A percentile compares a stretch with the other conserved stretches of the same genome.
Conservation (phyloP, 2,329 filamentous ascomycete species). For the Penicillium concentricum region DNA sequence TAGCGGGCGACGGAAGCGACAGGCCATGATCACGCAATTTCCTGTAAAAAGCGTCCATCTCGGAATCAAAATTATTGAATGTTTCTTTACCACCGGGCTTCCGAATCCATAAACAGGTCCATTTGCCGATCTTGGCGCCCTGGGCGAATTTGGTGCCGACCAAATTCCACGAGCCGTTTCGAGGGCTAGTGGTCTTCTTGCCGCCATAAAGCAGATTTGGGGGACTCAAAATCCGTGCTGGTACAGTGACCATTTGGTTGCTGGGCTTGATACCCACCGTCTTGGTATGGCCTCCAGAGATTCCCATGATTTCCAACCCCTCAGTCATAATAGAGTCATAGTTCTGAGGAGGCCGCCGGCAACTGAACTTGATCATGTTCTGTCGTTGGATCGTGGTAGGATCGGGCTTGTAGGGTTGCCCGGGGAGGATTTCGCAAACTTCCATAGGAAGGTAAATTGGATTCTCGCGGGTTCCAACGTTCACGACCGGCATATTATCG, state of each 20-base stretch:
- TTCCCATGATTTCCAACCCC: conserved; percentile 18
- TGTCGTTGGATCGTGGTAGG: conserved; percentile 59
- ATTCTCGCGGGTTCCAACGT: conserved; percentile 57
- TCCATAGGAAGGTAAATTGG: conserved; percentile 66
- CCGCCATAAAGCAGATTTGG: conserved; percentile 15
- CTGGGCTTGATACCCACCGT: conserved; percentile 3
- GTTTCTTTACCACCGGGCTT: not conserved
- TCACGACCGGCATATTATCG: conserved; percentile 57
- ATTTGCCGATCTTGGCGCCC: not conserved
- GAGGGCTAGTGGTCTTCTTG: not conserved
- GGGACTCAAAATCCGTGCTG: conserved; percentile 14
- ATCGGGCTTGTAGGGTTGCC: conserved; percentile 60
- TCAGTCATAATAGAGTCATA: conserved; percentile 56
- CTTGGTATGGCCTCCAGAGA: not conserved
- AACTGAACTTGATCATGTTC: conserved; percentile 69
- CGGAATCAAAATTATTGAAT: not conserved
- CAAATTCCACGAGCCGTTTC: conserved; percentile 20
- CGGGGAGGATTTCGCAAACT: conserved; percentile 59
- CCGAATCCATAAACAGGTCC: conserved; percentile 6
- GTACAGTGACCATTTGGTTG: conserved; percentile 14
- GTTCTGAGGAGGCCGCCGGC: conserved; percentile 63
- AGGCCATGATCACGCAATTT: conserved; percentile 6
- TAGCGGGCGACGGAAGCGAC: not conserved
- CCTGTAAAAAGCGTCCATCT: not conserved
- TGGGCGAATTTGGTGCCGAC: conserved; percentile 4